Evolutionary conservation across 2,329 filamentous ascomycete genomes (phyloP).

Genomic region (Penicillium hesseltinei): DNA sequence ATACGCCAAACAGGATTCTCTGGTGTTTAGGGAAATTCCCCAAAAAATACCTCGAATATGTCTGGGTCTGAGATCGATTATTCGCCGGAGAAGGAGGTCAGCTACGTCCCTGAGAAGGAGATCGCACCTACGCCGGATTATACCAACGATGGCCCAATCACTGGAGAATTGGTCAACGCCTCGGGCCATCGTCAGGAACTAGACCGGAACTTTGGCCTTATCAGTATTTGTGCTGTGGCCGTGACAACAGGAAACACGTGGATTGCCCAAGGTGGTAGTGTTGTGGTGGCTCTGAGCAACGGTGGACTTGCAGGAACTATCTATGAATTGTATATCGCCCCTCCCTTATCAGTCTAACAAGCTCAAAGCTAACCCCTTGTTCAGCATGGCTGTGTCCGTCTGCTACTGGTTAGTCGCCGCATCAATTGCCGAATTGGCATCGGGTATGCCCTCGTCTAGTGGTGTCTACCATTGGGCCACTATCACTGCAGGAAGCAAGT

Average conservation of each 20-base stretch:
- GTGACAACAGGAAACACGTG: conserved; percentile 65
- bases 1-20: neutral
- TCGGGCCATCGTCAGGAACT: conserved; percentile 65
- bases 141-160: conserved; percentile 6
- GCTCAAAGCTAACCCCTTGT: conserved; percentile 14
- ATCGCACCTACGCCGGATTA: conserved; percentile 26
- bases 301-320: conserved; percentile 62
- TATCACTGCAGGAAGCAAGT: conserved; percentile 53
- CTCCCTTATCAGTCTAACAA: neutral
- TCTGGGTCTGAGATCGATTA: neutral
- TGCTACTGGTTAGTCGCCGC: conserved; percentile 61
- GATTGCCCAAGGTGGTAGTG: conserved; percentile 62
- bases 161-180: conserved; percentile 56
- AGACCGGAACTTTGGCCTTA: conserved; percentile 60
- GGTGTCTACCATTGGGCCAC: conserved; percentile 63
- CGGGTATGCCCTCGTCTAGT: conserved; percentile 60
- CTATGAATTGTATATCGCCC: conserved; percentile 55
- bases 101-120: conserved; percentile 27
- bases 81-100: neutral
- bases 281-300: conserved; percentile 58
- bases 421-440: conserved; percentile 60
- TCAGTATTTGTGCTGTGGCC: conserved; percentile 59
- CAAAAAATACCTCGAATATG: neutral
- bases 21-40: neutral
- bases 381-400: conserved; percentile 43